These are phyloP conservation scores for Enterocytospora artemiae DNA, from an alignment of 371 early-diverging fungal genomes.

Conservation along the genomic window DNA sequence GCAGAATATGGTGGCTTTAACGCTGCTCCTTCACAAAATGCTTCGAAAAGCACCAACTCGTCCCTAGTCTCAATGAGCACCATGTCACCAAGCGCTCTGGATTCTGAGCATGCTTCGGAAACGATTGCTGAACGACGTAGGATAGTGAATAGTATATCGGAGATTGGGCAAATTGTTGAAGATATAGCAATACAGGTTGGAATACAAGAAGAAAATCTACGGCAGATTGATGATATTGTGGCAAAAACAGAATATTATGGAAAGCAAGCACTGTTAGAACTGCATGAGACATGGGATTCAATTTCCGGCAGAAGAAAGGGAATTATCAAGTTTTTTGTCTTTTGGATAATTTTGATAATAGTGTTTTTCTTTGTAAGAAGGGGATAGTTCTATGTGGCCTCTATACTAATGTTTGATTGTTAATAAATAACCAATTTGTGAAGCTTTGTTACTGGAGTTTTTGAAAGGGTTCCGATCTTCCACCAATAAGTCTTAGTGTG, in stretches of 20 bases:
- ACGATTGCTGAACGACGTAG: constrained; percentile 38
- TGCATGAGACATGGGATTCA: constrained; percentile 36
- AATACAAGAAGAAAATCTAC: constrained; percentile 56
- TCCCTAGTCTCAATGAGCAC: no score
- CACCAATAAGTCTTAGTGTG: no score
- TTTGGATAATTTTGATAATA: constrained; percentile 46
- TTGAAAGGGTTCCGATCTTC: no score
- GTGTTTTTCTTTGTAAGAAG: constrained; percentile 36
- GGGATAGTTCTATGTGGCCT: no score
- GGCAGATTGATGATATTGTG: constrained; percentile 54
- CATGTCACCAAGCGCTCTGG: no score
- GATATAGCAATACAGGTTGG: constrained; percentile 57
- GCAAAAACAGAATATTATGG: constrained; percentile 19
- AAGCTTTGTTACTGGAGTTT: no score
- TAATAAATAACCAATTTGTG: no score
- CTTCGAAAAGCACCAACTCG: background rate
- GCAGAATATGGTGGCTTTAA: background rate
- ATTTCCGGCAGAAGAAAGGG: constrained; percentile 26
- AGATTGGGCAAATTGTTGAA: constrained; percentile 57
- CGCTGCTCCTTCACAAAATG: background rate
- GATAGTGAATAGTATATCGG: constrained; percentile 54
- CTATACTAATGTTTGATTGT: no score
- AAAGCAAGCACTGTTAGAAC: constrained; percentile 23
- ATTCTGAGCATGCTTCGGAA: no score
- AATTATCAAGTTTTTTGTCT: constrained; percentile 44